These are phyloP conservation scores for Fusarium camptoceras DNA, from an alignment of 2,329 filamentous ascomycete genomes.

Conservation along the genomic window DNA sequence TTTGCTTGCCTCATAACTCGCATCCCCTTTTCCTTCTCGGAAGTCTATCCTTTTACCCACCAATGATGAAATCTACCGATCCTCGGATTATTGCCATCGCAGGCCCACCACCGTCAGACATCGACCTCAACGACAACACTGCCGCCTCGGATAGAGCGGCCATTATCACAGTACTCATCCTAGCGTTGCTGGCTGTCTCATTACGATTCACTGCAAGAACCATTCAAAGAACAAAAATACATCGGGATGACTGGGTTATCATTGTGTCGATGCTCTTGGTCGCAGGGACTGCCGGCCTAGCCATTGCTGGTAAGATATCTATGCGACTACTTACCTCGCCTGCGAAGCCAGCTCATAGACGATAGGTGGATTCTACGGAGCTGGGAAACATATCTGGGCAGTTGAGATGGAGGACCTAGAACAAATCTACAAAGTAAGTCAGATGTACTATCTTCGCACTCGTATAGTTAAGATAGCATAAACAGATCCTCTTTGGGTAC, in stretches of 20 bases:
- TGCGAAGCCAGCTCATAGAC: not conserved
- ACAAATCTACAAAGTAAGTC: constrained; percentile 11
- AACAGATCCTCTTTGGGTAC: constrained; percentile 10
- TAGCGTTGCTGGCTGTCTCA: not conserved
- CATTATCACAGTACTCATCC: not conserved
- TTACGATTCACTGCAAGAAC: constrained; percentile 10
- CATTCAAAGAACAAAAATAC: not conserved
- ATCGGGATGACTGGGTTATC: constrained; percentile 24
- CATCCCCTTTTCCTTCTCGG: too few relatives aligned
- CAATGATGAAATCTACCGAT: not conserved
- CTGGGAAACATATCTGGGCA: constrained; percentile 25
- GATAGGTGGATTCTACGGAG: constrained; percentile 8
- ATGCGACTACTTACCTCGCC: accelerated
- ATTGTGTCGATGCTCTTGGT: constrained; percentile 14
- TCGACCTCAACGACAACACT: constrained; percentile 5
- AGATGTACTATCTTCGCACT: not conserved
- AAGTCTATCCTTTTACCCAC: accelerated
- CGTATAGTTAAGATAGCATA: not conserved
- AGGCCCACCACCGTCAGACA: not conserved
- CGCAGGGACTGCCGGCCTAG: constrained; percentile 9
- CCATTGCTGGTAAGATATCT: constrained; percentile 2
- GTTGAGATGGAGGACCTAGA: not conserved
- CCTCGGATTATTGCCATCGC: constrained; percentile 5
- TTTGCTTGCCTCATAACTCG: not conserved
- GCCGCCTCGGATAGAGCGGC: constrained; percentile 7